phyloP scores from a whole-genome alignment of 2,329 filamentous ascomycete genomes.

The Exophiala calicioides region DNA sequence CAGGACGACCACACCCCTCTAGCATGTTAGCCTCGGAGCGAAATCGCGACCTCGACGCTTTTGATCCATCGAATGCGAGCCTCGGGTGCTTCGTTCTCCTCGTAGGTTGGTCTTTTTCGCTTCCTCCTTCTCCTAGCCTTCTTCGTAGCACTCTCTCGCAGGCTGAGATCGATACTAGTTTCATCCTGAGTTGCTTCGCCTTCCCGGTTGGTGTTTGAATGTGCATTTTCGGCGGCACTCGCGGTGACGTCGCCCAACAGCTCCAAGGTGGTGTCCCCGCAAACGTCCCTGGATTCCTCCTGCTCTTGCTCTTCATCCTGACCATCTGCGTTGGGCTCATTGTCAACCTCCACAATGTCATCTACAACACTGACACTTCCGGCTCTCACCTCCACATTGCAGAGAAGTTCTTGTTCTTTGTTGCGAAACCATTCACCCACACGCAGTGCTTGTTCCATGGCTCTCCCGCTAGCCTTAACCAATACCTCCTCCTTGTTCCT shows the following conservation, averaged over 20 bases:
- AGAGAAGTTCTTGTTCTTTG: conserved; percentile 52
- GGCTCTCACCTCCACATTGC: conserved; percentile 54
- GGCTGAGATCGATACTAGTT: conserved; percentile 17
- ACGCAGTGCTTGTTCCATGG: conserved; percentile 58
- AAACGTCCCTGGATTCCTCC: conserved; percentile 17
- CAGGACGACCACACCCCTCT: background rate
- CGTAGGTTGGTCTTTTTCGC: conserved; percentile 33
- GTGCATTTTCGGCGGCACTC: conserved; percentile 7
- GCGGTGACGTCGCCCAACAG: conserved; percentile 18
- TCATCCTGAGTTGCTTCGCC: background rate
- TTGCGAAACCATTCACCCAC: conserved; percentile 55
- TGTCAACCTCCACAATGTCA: conserved; percentile 54
- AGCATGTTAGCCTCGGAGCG: conserved; percentile 35
- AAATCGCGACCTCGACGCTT: conserved; percentile 48
- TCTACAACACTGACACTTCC: conserved; percentile 61
- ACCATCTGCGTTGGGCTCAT: conserved; percentile 29
- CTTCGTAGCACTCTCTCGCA: conserved; percentile 10
- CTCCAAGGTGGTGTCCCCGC: conserved; percentile 30
- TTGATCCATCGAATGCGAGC: conserved; percentile 50
- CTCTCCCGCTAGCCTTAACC: conserved; percentile 61
- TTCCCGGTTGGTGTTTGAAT: background rate
- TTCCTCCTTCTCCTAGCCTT: conserved; percentile 34
- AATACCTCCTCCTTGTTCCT: conserved; percentile 51
- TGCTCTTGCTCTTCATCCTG: conserved; percentile 21
- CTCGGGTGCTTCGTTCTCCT: conserved; percentile 43